A percentile compares a stretch with the other conserved stretches of the same genome.
phyloP scores from a whole-genome alignment of 108 stramenopile genomes.

The Epipyxis sp. region DNA sequence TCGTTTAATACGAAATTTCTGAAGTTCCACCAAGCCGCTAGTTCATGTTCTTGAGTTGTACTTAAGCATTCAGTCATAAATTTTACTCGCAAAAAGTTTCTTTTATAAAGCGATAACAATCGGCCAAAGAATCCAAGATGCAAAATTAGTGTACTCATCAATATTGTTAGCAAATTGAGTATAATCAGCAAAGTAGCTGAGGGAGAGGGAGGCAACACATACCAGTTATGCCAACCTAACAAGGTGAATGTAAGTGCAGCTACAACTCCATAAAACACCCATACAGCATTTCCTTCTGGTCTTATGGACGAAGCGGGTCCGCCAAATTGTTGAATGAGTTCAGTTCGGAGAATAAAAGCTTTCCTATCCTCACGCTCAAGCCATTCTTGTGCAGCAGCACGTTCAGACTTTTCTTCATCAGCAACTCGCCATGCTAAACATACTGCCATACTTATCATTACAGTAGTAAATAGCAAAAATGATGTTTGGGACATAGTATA shows the following conservation, averaged over 20 bases:
- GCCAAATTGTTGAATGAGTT: constrained; percentile 43
- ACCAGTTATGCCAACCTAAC: constrained; percentile 51
- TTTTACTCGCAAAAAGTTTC: constrained; percentile 43
- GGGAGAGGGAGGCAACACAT: constrained; percentile 37
- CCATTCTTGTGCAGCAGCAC: constrained; percentile 41
- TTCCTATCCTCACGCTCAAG: constrained; percentile 37
- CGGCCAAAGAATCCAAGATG: constrained; percentile 52
- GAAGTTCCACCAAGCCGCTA: constrained; percentile 47
- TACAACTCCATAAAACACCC: constrained; percentile 47
- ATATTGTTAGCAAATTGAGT: constrained; percentile 45
- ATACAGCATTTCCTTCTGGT: constrained; percentile 42
- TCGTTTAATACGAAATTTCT: constrained; percentile 47
- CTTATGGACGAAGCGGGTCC: constrained; percentile 43
- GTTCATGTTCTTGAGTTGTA: constrained; percentile 27
- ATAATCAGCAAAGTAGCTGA: constrained; percentile 35
- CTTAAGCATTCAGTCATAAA: constrained; percentile 44
- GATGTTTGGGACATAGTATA: constrained; percentile 50
- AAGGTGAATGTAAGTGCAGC: constrained; percentile 48
- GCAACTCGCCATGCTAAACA: constrained; percentile 50
- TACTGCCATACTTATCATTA: constrained; percentile 40
- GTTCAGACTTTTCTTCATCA: constrained; percentile 43
- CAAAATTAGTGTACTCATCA: constrained; percentile 48
- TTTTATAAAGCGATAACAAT: constrained; percentile 43
- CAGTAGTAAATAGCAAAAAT: constrained; percentile 43
- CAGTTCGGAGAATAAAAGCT: constrained; percentile 40